phyloP scores from a whole-genome alignment of 108 stramenopile species.

The Cyclotella cryptica region DNA sequence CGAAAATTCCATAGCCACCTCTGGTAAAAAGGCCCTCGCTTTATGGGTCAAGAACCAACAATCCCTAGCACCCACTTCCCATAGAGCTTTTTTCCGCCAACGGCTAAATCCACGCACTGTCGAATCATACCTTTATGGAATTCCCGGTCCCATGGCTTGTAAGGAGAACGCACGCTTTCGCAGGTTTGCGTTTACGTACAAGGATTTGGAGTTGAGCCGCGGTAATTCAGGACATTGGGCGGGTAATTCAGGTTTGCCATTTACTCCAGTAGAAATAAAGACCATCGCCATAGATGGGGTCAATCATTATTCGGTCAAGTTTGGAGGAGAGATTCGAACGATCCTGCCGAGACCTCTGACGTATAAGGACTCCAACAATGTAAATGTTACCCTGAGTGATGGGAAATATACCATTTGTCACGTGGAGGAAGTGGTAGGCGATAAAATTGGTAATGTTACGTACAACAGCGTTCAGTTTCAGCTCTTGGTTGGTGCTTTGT shows the following conservation, averaged over 20 bases:
- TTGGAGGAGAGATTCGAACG: conserved; percentile 41
- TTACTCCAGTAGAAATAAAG: conserved; percentile 26
- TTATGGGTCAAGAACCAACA: conserved; percentile 33
- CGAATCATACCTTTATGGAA: conserved; percentile 36
- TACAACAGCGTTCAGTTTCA: conserved; percentile 21
- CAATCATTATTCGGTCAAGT: conserved; percentile 31
- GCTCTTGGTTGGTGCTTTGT: conserved; percentile 17
- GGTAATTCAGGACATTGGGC: background rate
- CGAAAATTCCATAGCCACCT: background rate
- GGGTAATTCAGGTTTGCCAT: conserved; percentile 22
- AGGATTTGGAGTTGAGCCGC: conserved; percentile 33
- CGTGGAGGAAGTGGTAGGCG: conserved; percentile 34
- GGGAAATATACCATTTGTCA: conserved; percentile 41
- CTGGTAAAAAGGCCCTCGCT: conserved; percentile 19
- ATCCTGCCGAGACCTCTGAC: conserved; percentile 24
- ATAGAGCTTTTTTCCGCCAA: conserved; percentile 46
- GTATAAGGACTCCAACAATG: conserved; percentile 24
- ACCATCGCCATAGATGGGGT: conserved; percentile 9
- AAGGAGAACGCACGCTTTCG: conserved; percentile 33
- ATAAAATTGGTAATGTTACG: conserved; percentile 12
- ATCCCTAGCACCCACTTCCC: conserved; percentile 13
- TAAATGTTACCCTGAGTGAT: conserved; percentile 7
- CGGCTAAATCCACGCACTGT: conserved; percentile 30
- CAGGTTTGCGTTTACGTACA: conserved; percentile 43
- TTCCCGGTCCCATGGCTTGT: conserved; percentile 42